Conservation (phyloP, 257 asterid species). For the Verbascum thapsus region DNA sequence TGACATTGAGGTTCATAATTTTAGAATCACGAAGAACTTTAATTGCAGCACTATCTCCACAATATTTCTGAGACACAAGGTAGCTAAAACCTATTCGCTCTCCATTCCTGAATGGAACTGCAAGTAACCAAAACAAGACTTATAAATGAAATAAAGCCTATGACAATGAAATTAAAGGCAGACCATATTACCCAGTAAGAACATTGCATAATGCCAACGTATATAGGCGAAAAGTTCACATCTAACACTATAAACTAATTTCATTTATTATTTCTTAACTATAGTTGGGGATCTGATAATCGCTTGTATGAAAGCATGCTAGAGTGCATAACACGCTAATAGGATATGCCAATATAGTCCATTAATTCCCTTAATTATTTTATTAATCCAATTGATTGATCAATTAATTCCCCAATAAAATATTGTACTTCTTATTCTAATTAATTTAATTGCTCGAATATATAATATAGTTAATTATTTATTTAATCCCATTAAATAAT, state of each 20-base stretch:
- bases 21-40: constrained; percentile 78
- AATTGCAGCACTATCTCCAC: constrained; percentile 76
- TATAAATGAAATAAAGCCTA: constrained; percentile 21
- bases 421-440: no score
- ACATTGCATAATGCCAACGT: background rate
- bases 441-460: no score
- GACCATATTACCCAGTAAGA: constrained; percentile 6
- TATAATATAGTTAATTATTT: no score
- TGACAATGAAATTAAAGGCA: constrained; percentile 17
- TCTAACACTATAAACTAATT: constrained; percentile 9
- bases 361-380: no score
- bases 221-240: background rate
- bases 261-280: background rate
- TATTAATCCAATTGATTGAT: no score
- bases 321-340: constrained; percentile 12
- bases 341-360: background rate
- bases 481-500: no score
- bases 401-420: no score
- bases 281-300: background rate
- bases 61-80: constrained; percentile 87
- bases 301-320: background rate
- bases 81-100: constrained; percentile 98
- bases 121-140: constrained; percentile 38
- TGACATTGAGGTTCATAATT: constrained; percentile 55
- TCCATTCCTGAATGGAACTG: constrained; percentile 98